Percentiles rank a stretch among this genome's conserved stretches.
phyloP scores from a whole-genome alignment of 768 basidiomycete species.

The Mrakia hoshinonis region DNA sequence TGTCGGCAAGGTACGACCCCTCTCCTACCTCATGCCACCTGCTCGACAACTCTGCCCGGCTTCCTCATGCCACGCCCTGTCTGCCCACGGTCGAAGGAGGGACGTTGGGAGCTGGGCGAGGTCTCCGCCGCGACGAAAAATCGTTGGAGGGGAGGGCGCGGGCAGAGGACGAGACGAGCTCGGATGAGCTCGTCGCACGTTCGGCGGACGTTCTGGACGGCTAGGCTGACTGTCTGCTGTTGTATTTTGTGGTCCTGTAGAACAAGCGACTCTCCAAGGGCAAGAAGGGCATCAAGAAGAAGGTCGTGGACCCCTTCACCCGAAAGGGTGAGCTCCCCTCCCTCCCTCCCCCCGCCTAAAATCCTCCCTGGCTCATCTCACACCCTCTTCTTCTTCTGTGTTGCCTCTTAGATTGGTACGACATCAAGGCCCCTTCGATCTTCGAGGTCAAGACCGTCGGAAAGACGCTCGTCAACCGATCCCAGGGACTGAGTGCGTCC shows the following conservation, averaged over 20 bases:
- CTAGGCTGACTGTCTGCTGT: background rate
- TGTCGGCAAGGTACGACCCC: conserved; percentile 66
- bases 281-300: conserved; percentile 79
- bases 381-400: background rate
- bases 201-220: too few species aligned
- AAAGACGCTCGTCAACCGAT: conserved; percentile 97
- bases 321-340: conserved; percentile 69
- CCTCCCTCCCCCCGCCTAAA: background rate
- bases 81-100: too few species aligned
- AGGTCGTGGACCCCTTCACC: conserved; percentile 99
- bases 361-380: background rate
- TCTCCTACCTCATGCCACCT: background rate
- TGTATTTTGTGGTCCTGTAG: conserved; percentile 43
- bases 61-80: background rate
- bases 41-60: background rate
- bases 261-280: conserved; percentile 61
- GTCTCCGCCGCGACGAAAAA: background rate
- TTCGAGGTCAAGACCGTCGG: conserved; percentile 95
- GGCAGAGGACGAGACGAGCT: background rate
- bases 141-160: background rate
- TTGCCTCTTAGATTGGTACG: conserved; percentile 76
- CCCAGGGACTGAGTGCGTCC: conserved; percentile 88
- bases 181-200: background rate
- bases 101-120: background rate
- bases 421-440: conserved; percentile 95